Conservation (phyloP, 1,284 basidiomycete genomes). For the Heterobasidion irregulare region DNA sequence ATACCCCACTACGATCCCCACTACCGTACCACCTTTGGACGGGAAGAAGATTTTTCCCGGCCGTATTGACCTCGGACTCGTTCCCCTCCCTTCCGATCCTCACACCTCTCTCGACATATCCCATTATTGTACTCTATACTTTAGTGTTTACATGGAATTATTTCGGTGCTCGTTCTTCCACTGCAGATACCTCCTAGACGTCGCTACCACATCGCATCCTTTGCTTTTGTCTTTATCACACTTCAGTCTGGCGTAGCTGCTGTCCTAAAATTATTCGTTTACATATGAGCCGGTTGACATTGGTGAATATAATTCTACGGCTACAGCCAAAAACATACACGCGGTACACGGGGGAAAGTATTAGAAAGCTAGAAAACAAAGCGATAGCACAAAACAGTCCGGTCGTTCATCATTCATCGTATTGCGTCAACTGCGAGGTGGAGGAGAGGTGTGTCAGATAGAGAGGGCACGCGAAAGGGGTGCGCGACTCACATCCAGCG, state of each 20-base stretch:
- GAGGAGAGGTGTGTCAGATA: not conserved
- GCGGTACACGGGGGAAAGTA: not conserved
- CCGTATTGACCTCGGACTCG: not conserved
- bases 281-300: not conserved
- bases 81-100: not conserved
- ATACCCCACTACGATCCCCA: not conserved
- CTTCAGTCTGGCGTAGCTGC: too few species aligned
- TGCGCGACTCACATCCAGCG: constrained; percentile 70
- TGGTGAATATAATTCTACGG: not conserved
- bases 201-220: too few species aligned
- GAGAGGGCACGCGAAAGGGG: not conserved
- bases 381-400: not conserved
- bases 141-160: not conserved
- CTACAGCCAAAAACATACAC: not conserved
- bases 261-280: not conserved
- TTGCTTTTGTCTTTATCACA: too few species aligned
- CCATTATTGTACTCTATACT: not conserved
- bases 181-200: not conserved
- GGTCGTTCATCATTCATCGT: constrained; percentile 24
- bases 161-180: not conserved
- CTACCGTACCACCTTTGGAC: constrained; percentile 1
- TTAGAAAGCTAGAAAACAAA: not conserved
- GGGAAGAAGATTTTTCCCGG: not conserved
- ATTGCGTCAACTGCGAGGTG: constrained; percentile 30
- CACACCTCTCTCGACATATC: too few species aligned